These are phyloP conservation scores for Onygenales sp. DNA, from an alignment of 2,329 filamentous ascomycete species.

Conservation along the genomic window DNA sequence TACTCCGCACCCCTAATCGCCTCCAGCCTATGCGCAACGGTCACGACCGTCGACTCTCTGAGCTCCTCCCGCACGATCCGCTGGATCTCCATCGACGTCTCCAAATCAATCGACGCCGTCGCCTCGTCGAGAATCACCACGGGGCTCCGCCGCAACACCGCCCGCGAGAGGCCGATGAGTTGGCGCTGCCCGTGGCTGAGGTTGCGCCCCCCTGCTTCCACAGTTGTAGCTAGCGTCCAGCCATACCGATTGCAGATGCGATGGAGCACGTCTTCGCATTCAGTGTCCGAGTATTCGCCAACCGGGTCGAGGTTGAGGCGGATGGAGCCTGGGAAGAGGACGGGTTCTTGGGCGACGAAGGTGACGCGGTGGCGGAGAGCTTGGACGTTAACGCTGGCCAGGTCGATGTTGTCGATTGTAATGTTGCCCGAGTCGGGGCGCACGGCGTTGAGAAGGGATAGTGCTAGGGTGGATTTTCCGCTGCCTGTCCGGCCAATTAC, in stretches of 20 bases:
- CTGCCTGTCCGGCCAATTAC: conserved; percentile 71
- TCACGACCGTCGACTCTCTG: conserved; percentile 52
- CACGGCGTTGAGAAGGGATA: conserved; percentile 50
- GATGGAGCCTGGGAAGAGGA: conserved; percentile 54
- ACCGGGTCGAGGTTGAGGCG: conserved; percentile 55
- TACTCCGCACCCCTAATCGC: conserved; percentile 51
- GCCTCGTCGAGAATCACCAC: conserved; percentile 59
- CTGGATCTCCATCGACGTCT: conserved; percentile 49
- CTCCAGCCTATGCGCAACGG: conserved; percentile 55
- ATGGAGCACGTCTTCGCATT: conserved; percentile 44
- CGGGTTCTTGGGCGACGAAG: conserved; percentile 58
- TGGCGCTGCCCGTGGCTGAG: conserved; percentile 57
- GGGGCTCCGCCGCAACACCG: conserved; percentile 50
- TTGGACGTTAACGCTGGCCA: conserved; percentile 50
- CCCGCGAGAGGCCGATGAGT: conserved; percentile 54
- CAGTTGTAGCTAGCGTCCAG: conserved; percentile 47
- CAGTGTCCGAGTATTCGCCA: conserved; percentile 45
- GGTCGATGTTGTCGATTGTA: conserved; percentile 51
- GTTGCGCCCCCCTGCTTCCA: conserved; percentile 54
- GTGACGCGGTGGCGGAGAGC: conserved; percentile 53
- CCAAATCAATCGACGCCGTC: conserved; percentile 54
- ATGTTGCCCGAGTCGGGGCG: conserved; percentile 47
- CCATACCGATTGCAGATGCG: conserved; percentile 47
- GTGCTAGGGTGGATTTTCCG: conserved; percentile 69
- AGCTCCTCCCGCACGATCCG: conserved; percentile 47